Base-by-base conservation (phyloP, 768 basidiomycete genomes). In the Pulveroboletus sp. region DNA sequence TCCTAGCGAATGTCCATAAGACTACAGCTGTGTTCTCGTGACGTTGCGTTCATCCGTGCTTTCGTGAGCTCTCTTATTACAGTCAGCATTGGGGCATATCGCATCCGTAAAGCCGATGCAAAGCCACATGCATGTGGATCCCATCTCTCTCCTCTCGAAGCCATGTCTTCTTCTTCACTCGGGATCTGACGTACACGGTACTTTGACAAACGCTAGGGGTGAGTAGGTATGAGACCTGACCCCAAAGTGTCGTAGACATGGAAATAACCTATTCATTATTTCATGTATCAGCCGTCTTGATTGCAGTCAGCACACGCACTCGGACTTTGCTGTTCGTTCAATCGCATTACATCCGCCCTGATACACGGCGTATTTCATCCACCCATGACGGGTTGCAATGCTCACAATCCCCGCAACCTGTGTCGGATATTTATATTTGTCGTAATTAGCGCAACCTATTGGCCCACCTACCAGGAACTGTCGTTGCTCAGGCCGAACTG, bases 311-410 rank as follows among this genome's bases (percentile, higher is more conserved):
- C 18, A 4, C 39, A 50, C 52, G 8, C 14, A 54, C 58, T 74
- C 73, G 1, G 63, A 61, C 63, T 76, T 73, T 11, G 66, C 65
- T 6, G 53, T 57, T 24, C 77, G 66, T 50, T 73, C 67, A 12
- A 79, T 62, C 6, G 72, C 72, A 57, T 77, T 78, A 58, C 77
- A 79, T 35, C 69, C 56, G 3, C 71, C 73, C 56, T 80, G 77
- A 56, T 79, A 83, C 8, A 72, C 71, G 0, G 70, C 73, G 1
- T 76, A 80, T 60, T 69, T 69, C 60, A 21, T 3, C 21, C 21
- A 21, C 21, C 21, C 21, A 21, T 21, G 21, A 81, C 68, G 62
- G 33, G 68, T 63, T 54, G 73, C 74, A 46, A 78, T 70, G 11
- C 55, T 60, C 38, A 75, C 68, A 11, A 77, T 73, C 55, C 80